These are phyloP conservation scores for Alternaria tenuissima DNA, from an alignment of 2,329 filamentous ascomycete species.

Conservation along the genomic window DNA sequence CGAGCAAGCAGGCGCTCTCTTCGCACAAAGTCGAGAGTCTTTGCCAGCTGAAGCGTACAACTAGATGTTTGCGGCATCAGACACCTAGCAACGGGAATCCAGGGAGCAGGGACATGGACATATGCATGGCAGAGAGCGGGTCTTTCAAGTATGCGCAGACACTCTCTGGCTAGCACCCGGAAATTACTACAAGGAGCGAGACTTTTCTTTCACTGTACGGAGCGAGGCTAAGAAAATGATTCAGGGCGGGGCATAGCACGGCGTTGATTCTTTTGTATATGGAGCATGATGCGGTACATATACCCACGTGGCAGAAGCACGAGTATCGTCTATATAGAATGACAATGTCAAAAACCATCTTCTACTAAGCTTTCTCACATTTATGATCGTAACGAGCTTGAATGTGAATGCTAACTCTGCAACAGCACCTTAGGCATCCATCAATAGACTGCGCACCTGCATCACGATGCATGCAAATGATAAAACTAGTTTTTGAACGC, in stretches of 20 bases:
- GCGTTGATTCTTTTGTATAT: constrained; percentile 5
- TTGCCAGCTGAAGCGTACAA: constrained; percentile 56
- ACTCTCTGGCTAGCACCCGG: not conserved
- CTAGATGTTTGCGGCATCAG: constrained; percentile 15
- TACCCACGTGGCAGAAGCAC: constrained; percentile 10
- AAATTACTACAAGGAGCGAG: not conserved
- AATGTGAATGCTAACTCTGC: not conserved
- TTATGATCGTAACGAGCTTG: not conserved
- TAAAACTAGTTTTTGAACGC: not conserved
- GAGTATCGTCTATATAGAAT: not conserved
- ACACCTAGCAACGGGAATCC: not conserved
- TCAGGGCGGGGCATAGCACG: constrained; percentile 1
- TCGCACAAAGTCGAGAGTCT: constrained; percentile 73
- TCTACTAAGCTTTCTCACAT: not conserved
- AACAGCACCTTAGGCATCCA: not conserved
- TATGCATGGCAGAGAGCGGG: constrained; percentile 1
- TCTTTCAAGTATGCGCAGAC: not conserved
- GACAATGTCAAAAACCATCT: not conserved
- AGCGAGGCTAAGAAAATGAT: not conserved
- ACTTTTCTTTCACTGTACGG: not conserved
- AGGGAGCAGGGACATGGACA: not conserved
- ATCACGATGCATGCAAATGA: not conserved
- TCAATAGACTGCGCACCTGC: not conserved
- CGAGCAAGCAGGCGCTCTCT: constrained; percentile 75
- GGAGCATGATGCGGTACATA: constrained; percentile 3